These are phyloP conservation scores for Jamesozyma piceae DNA, from an alignment of 805 yeast species.

Conservation along the genomic window DNA sequence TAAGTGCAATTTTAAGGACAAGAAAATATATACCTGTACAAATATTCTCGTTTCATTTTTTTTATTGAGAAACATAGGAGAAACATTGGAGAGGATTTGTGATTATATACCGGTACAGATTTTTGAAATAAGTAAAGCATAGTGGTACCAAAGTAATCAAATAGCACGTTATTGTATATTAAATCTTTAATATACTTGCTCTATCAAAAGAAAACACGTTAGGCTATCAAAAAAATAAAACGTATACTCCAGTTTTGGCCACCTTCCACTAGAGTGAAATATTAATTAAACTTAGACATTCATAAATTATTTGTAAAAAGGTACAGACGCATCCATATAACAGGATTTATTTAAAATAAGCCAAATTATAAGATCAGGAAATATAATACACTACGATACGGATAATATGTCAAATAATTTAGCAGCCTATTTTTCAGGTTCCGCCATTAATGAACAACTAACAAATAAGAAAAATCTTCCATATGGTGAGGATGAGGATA, in stretches of 20 bases:
- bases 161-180: neutral
- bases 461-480: neutral
- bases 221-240: no score
- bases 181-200: no score
- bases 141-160: neutral
- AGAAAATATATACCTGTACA: neutral
- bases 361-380: no score
- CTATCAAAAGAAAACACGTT: no score
- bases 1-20: neutral
- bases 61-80: neutral
- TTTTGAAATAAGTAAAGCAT: neutral
- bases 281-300: no score
- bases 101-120: neutral
- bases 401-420: slow-evolving; percentile 21
- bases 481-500: slow-evolving; percentile 22
- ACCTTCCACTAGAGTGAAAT: no score
- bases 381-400: no score
- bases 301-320: no score
- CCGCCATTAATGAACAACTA: neutral
- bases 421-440: slow-evolving; percentile 23
- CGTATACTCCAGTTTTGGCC: no score
- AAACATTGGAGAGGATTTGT: neutral
- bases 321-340: no score
- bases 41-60: neutral
- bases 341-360: no score